These are phyloP conservation scores for Chalaropsis ovoidea DNA, from an alignment of 2,329 filamentous ascomycete species.

Conservation along the genomic window DNA sequence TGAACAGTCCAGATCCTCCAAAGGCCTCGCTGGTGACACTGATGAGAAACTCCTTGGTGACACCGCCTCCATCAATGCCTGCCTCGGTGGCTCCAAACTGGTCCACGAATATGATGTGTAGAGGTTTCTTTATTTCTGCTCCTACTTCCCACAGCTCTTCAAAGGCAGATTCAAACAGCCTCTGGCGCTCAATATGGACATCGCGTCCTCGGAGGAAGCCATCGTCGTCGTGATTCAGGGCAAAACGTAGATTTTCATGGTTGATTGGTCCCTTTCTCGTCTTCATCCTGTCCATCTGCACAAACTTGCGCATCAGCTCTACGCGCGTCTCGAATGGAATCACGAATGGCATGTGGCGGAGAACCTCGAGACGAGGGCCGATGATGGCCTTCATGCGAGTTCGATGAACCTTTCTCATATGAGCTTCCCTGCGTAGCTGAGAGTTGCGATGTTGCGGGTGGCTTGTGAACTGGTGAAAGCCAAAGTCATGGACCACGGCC, in stretches of 20 bases:
- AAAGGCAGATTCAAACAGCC: conserved; percentile 78
- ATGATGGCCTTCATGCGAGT: conserved; percentile 67
- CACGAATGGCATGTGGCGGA: conserved; percentile 94
- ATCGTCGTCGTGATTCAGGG: conserved; percentile 4
- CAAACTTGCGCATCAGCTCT: conserved; percentile 81
- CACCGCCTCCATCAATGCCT: conserved; percentile 91
- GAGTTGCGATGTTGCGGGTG: not conserved
- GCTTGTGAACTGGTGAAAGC: not conserved
- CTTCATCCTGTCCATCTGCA: conserved; percentile 60
- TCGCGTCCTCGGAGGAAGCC: conserved; percentile 45
- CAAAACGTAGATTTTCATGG: conserved; percentile 28
- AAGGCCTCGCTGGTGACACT: conserved; percentile 83
- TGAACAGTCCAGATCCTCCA: conserved; percentile 56
- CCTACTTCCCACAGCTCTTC: conserved; percentile 71
- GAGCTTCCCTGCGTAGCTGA: conserved; percentile 24
- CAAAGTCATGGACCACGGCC: not conserved
- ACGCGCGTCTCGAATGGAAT: conserved; percentile 89
- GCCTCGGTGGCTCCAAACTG: conserved; percentile 78
- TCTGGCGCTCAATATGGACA: conserved; percentile 67
- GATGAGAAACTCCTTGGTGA: conserved; percentile 93
- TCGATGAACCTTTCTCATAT: conserved; percentile 41
- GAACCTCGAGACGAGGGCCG: conserved; percentile 75
- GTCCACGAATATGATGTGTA: conserved; percentile 94
- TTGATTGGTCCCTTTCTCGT: conserved; percentile 48
- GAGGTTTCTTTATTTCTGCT: conserved; percentile 81